Conservation (phyloP, 371 early-diverging fungal species). For the Apophysomyces elegans region DNA sequence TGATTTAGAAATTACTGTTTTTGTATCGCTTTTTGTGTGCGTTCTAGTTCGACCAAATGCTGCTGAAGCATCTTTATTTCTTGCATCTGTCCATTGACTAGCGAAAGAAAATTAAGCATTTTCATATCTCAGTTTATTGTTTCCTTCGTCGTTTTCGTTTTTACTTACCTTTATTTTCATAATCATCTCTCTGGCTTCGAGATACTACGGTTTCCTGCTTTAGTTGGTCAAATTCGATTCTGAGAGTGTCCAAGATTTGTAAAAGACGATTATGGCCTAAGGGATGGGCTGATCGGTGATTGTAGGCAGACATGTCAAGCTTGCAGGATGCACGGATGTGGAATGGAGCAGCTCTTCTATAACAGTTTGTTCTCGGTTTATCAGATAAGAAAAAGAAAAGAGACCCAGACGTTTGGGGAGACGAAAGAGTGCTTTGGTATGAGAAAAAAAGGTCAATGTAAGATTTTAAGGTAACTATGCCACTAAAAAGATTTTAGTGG, state of each 20-base stretch:
- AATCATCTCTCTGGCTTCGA: conserved; percentile 82
- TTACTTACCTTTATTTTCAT: conserved; percentile 79
- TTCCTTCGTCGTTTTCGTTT: no score
- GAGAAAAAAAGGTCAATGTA: no score
- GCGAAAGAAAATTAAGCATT: background rate
- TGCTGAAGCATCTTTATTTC: conserved; percentile 79
- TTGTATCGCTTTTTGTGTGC: conserved; percentile 70
- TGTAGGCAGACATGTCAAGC: conserved; percentile 55
- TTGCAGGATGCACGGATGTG: background rate
- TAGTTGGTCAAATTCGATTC: conserved; percentile 75
- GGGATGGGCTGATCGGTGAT: conserved; percentile 77
- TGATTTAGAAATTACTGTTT: conserved; percentile 47
- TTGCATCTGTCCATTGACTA: conserved; percentile 67
- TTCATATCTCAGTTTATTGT: background rate
- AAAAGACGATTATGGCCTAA: conserved; percentile 60
- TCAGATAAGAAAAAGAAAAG: background rate
- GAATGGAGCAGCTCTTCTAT: background rate
- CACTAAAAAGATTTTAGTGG: no score
- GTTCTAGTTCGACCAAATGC: conserved; percentile 74
- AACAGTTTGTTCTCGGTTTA: background rate
- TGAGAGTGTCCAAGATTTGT: conserved; percentile 81
- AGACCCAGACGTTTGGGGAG: background rate
- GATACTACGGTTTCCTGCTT: conserved; percentile 71
- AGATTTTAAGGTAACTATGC: no score
- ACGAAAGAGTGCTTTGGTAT: background rate